Conservation (phyloP, 2,329 filamentous ascomycete genomes). For the Xylaria arbuscula region DNA sequence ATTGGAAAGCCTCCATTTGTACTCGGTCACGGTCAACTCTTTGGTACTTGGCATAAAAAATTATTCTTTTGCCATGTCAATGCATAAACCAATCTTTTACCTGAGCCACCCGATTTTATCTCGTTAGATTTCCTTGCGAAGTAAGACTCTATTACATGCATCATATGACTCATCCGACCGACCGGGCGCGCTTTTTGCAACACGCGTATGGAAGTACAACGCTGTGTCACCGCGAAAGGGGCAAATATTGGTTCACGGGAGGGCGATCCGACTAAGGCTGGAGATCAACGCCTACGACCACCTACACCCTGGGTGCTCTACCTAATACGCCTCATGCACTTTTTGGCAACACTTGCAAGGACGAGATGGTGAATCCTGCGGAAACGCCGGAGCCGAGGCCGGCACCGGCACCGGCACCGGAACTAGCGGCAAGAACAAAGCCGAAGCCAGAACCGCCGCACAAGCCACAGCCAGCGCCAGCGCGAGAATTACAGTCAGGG, state of each 20-base stretch:
- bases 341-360: constrained; percentile 10
- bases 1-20: constrained; percentile 20
- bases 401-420: neutral
- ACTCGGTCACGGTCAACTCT: too few relatives aligned
- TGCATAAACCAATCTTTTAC: neutral
- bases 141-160: neutral
- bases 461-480: constrained; percentile 5
- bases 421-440: too few relatives aligned
- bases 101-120: too few relatives aligned
- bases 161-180: neutral
- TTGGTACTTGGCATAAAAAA: too few relatives aligned
- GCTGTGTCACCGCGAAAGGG: constrained; percentile 16
- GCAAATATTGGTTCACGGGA: constrained; percentile 5
- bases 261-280: constrained; percentile 2
- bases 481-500: neutral
- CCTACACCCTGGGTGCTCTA: neutral
- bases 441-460: neutral
- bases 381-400: constrained; percentile 3
- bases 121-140: constrained; percentile 6
- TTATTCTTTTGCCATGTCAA: too few relatives aligned
- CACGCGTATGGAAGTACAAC: constrained; percentile 25
- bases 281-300: constrained; percentile 8
- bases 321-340: constrained; percentile 5
- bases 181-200: neutral
- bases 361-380: constrained; percentile 25